Conservation (phyloP, 164 flowering plant genomes). For the Echeveria elegans region DNA sequence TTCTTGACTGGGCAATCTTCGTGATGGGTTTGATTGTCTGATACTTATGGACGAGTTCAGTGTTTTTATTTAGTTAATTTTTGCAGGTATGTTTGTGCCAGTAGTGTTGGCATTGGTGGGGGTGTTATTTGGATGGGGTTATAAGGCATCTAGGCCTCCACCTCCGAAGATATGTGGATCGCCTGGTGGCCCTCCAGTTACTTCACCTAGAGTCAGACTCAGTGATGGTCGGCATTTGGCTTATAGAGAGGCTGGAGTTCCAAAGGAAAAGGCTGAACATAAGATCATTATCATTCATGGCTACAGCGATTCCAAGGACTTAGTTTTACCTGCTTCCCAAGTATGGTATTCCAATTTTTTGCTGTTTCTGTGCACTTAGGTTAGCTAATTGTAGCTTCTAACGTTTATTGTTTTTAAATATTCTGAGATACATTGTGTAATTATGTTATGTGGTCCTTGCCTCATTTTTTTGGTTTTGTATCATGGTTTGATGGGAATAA, state of each 20-base stretch:
- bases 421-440: not conserved
- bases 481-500: not conserved
- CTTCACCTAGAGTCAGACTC: conserved; percentile 31
- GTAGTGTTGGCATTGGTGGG: conserved; percentile 6
- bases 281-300: conserved; percentile 47
- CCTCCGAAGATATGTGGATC: conserved; percentile 18
- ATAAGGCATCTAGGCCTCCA: conserved; percentile 13
- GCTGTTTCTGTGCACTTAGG: not conserved
- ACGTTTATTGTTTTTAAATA: not conserved
- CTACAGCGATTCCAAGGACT: conserved; percentile 32
- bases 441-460: too few species aligned
- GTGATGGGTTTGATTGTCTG: not conserved
- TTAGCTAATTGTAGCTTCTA: not conserved
- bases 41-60: not conserved
- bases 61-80: not conserved
- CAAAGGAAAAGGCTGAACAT: conserved; percentile 31
- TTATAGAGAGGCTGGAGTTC: conserved; percentile 40
- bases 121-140: conserved; percentile 10
- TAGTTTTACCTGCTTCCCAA: conserved; percentile 25
- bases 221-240: conserved; percentile 44
- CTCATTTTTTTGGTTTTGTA: not conserved
- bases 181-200: conserved; percentile 19
- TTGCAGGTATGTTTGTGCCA: conserved; percentile 13
- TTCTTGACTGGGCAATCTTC: too few species aligned
- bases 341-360: conserved; percentile 14